Base-by-base conservation (phyloP, 179 eudicot species). In the Silene noctiflora region DNA sequence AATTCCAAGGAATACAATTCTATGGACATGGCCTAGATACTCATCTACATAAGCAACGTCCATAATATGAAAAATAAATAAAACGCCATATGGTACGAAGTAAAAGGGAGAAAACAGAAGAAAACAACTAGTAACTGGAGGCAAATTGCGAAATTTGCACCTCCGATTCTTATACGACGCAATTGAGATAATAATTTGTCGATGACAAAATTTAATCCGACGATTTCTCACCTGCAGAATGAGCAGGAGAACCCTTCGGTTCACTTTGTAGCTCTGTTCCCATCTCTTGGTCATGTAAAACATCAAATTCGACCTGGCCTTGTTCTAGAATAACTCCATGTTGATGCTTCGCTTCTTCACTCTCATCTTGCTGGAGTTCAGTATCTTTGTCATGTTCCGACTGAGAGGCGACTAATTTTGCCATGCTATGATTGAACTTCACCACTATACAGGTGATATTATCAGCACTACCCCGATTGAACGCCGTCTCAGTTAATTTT, bases 371-470 rank as follows among this genome's bases (percentile, higher is more conserved):
- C 24, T 48, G 71, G 17, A 35, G 67, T 29, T 58, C 66, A 8
- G 22, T 44, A 66, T 69, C 78, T 48, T 75, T 65, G 53, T 46
- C 73, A 21, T 76, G 74, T 60, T 78, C 73, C 11, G 20, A 69
- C 74, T 56, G 77, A 25, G 75, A 58, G 19, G 56, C 69, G 19
- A 48, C 33, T 58, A 70, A 25, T 58, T 60, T 71, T 46, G 75
- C 66, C 72, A 81, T 83, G 5, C 83, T 81, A 69, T 90, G 95
- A 78, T 81, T 85, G 77, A 95, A 89, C 81, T 82, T 91, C 29
- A 93, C 99, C 46, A 95, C 97, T 62, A 95, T 91, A 86, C 99
- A 95, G 71, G 99, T 91, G 73, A 95, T 95, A 75, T 95, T 95
- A 73, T 95, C 99, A 19, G 94, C 92, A 78, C 99, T 95, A 42